Evolutionary conservation across 192 early-diverging fungal species (phyloP).

Genomic region (Irineochytrium annulatum): DNA sequence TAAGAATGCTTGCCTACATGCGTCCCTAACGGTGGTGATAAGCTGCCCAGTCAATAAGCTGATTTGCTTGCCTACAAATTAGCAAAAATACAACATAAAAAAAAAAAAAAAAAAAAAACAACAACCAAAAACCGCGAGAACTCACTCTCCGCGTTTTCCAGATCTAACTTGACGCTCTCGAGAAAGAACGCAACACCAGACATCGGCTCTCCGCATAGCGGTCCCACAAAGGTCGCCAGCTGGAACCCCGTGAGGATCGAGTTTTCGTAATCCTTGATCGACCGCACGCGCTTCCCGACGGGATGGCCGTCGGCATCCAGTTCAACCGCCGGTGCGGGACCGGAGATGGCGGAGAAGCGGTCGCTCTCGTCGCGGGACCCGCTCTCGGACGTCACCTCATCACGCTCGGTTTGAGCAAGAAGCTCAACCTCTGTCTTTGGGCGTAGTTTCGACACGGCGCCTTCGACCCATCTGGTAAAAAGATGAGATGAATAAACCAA

Average conservation of each 20-base stretch:
- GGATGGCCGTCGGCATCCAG: too few species aligned
- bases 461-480: conserved; percentile 4
- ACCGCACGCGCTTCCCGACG: too few species aligned
- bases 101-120: conserved; percentile 4
- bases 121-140: conserved; percentile 2
- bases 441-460: neutral
- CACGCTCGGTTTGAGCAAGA: too few species aligned
- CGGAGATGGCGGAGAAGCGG: too few species aligned
- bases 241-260: conserved; percentile 90
- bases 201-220: conserved; percentile 91
- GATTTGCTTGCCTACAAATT: conserved; percentile 17
- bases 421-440: neutral
- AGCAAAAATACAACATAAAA: neutral
- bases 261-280: too few species aligned
- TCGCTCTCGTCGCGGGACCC: too few species aligned
- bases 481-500: neutral
- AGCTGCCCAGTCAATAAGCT: conserved; percentile 72
- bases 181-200: conserved; percentile 78
- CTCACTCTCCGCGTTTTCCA: conserved; percentile 16
- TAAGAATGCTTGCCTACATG: conserved; percentile 77
- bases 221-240: conserved; percentile 80
- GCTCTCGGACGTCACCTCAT: too few species aligned
- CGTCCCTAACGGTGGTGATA: conserved; percentile 81
- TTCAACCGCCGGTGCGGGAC: too few species aligned
- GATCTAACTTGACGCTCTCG: conserved; percentile 51